Conservation (phyloP, 83 land plant genomes). For the Isoetes engelmannii region DNA sequence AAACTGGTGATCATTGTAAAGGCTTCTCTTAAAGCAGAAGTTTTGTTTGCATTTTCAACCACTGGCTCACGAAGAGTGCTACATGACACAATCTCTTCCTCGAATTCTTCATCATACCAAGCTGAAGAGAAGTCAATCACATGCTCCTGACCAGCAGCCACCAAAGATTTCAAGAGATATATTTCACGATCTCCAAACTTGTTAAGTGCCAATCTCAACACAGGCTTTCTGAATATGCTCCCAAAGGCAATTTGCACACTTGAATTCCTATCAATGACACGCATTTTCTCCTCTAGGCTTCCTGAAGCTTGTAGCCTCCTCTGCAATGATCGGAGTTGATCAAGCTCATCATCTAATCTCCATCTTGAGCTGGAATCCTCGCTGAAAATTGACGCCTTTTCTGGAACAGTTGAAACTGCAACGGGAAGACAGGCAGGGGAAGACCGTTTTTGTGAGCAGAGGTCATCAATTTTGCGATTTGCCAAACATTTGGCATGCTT, state of each 20-base stretch:
- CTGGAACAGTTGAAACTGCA: constrained; percentile 21
- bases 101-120: too few species aligned
- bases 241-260: constrained; percentile 39
- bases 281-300: constrained; percentile 24
- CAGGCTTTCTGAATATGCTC: not conserved
- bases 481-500: too few species aligned
- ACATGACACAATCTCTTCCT: not conserved
- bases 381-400: constrained; percentile 26
- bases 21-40: not conserved
- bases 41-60: not conserved
- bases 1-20: not conserved
- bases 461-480: too few species aligned
- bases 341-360: constrained; percentile 40
- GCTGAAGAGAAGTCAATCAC: constrained; percentile 18
- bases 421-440: not conserved
- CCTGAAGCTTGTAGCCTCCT: constrained; percentile 15
- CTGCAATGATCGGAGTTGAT: constrained; percentile 30
- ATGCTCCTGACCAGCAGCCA: constrained; percentile 80
- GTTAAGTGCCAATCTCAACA: constrained; percentile 7
- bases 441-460: too few species aligned
- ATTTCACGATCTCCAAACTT: constrained; percentile 29
- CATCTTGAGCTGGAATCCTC: constrained; percentile 34
- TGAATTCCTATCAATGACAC: constrained; percentile 29
- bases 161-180: constrained; percentile 65
- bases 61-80: not conserved